Evolutionary conservation across 208 protist genomes (phyloP).

Genomic region (Crithidia thermophila): DNA sequence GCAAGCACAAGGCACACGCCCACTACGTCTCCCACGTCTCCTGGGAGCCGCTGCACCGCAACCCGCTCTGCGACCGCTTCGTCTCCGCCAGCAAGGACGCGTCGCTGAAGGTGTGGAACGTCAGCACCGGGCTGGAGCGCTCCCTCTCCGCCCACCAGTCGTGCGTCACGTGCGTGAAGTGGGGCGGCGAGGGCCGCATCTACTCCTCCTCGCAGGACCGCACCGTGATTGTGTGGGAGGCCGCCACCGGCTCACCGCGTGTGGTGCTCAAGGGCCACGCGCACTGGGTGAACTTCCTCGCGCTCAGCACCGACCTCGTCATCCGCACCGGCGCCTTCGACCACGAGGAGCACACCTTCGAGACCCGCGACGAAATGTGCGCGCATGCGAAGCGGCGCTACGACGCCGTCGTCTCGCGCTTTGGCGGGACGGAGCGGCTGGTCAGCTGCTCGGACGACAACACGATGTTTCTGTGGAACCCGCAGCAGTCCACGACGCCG

Average conservation of each 20-base stretch:
- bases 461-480: constrained; percentile 98
- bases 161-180: constrained; percentile 97
- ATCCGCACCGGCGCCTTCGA: constrained; percentile 96
- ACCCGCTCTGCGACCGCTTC: constrained; percentile 80
- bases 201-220: constrained; percentile 97
- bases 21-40: constrained; percentile 95
- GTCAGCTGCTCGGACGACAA: constrained; percentile 97
- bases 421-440: constrained; percentile 86
- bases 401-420: constrained; percentile 72
- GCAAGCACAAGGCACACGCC: constrained; percentile 91
- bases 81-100: constrained; percentile 95
- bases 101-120: constrained; percentile 91
- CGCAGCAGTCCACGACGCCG: constrained; percentile 79
- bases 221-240: constrained; percentile 97
- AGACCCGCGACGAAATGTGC: constrained; percentile 49
- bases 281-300: constrained; percentile 99
- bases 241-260: constrained; percentile 60
- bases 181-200: constrained; percentile 95
- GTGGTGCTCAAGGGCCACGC: constrained; percentile 96
- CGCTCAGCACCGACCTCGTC: constrained; percentile 97
- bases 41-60: constrained; percentile 97
- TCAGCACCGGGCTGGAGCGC: constrained; percentile 66
- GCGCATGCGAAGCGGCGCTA: constrained; percentile 80
- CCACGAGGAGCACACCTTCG: constrained; percentile 85
- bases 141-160: constrained; percentile 96